Evolutionary conservation across 1,139 yeast genomes (phyloP), one percentile per base, ranked within the genome.

Genomic region (Suhomyces coccinellae): DNA sequence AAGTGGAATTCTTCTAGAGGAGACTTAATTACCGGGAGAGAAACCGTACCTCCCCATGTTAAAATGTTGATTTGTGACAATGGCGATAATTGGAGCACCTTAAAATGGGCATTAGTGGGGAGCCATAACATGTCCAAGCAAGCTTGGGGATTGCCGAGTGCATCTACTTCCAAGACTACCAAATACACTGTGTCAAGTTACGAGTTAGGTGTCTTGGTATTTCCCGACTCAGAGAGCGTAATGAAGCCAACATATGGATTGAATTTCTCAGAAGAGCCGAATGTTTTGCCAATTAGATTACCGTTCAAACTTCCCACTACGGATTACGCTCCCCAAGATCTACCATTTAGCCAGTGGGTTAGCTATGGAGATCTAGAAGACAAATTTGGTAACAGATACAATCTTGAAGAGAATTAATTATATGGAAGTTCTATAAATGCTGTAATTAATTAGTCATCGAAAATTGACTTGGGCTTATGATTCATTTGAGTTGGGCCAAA

Each of bases 41-140:
- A 67, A 38, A 45, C 49, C 1, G 65, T 68, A 1, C 63, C 70
- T 12, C 76, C 79, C 1, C 79, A 73, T 49, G 69, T 65, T 6
- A 73, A 73, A 50, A 49, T 71, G 38, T 69, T 70, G 42, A 54
- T 69, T 45, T 66, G 75, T 52, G 71, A 75, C 64, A 60, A 78
- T 73, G 61, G 71, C 54, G 80, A 79, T 52, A 56, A 73, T 40
- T 82, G 81, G 66, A 52, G 64, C 22, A 62, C 79, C 1, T 54
- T 83, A 3, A 74, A 77, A 44, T 85, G 90, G 89, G 75, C 80
- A 13, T 54, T 82, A n/a, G 68, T 82, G 60, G 83, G 87, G 1
- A 82, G 87, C 47, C 83, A 84, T 35, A 85, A 85, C 56, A 56
- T 83, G 30, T 81, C 87, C 24, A 75, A 76, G 44, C 83, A 80